Base-by-base conservation (phyloP, 768 basidiomycete genomes). In the Mycena haematopus region DNA sequence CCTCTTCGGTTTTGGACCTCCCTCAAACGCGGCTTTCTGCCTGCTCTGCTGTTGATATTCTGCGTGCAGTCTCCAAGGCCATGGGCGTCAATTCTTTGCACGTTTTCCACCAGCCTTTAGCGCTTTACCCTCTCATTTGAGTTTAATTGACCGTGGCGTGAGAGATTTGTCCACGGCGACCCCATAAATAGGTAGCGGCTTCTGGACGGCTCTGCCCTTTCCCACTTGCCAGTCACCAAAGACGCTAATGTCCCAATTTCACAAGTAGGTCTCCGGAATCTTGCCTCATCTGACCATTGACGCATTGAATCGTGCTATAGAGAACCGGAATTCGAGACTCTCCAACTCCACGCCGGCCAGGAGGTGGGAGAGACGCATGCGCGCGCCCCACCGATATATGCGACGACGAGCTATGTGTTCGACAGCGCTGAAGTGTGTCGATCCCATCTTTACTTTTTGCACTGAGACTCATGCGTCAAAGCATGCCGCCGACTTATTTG, bases 261-360 rank as follows among this genome's bases (percentile, higher is more conserved):
- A 68, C 67, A 68, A 63, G 67, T 65, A 25, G 5, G 59, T 46
- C 24, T 27, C 17, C 19, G 24, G 2, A 24, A 14, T 17, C 14
- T n/a, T 29, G 25, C 29, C 46, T 24, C 13, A 22, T 52, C 44
- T 13, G 13, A 36, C 29, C 36, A 15, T 17, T 44, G 27, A 42
- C 19, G 10, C 17, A 15, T 17, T 3, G 27, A 19, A 27, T 35
- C 19, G 29, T 31, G 49, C 31, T 49, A 2, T 40, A 84, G 83
- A 74, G 78, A 79, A 68, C 89, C 89, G 51, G 88, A 91, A 69
- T 92, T 92, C 68, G 90, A 93, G 69, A 92, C 91, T 1, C 78
- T 93, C 50, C 90, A 92, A 73, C 79, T 93, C 6, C 92, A 94
- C 71, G 92, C 86, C 19, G 92, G 92, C 1, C 88, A 91, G 64